Conservation (phyloP, 441 rosid genomes). For the Euphorbia corollata region DNA sequence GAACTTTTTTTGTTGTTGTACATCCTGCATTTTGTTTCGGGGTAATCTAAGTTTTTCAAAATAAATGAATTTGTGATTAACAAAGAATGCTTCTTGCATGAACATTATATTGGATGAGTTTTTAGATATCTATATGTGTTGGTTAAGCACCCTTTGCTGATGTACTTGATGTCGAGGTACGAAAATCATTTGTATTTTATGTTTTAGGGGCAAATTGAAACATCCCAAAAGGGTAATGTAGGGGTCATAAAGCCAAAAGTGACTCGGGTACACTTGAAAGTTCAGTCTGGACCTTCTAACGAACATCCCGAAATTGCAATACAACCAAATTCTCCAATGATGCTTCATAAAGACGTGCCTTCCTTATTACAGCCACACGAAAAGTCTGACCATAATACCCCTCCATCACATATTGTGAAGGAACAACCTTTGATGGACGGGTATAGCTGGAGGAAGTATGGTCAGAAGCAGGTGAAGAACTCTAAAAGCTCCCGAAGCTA, state of each 20-base stretch:
- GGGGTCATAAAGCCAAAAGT: slow-evolving; percentile 13
- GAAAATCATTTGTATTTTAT: background rate
- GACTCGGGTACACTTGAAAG: background rate
- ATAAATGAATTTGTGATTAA: background rate
- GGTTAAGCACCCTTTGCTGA: background rate
- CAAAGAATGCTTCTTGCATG: background rate
- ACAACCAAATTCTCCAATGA: background rate
- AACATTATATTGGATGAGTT: background rate
- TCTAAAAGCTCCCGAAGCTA: slow-evolving; percentile 24
- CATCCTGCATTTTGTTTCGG: slow-evolving; percentile 1
- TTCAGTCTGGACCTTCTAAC: background rate
- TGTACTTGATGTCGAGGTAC: background rate
- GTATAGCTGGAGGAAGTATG: slow-evolving; percentile 30
- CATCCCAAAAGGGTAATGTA: background rate
- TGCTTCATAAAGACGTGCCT: background rate
- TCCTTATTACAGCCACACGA: background rate
- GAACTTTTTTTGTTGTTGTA: background rate
- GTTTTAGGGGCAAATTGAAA: slow-evolving; percentile 13
- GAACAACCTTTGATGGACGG: slow-evolving; percentile 16
- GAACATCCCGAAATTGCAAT: slow-evolving; percentile 6
- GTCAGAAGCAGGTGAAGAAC: slow-evolving; percentile 25
- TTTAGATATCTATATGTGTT: background rate
- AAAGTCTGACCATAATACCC: background rate
- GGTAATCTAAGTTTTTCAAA: background rate
- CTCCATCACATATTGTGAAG: background rate